These are phyloP conservation scores for Hippophae tibetana DNA, from an alignment of 306 rosid genomes.

Conservation along the genomic window DNA sequence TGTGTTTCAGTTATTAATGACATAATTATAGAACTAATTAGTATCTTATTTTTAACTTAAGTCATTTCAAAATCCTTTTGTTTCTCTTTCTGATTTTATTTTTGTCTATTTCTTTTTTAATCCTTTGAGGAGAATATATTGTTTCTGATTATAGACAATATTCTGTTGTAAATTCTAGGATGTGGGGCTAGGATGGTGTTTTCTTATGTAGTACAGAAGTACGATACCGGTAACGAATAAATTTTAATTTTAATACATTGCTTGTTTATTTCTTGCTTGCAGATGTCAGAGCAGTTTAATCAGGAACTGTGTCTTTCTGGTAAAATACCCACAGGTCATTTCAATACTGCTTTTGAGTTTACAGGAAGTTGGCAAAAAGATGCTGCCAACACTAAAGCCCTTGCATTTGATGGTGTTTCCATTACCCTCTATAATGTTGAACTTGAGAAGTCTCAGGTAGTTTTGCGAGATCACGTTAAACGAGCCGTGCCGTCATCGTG, in stretches of 20 bases:
- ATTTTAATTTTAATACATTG: background rate
- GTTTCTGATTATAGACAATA: too few species aligned
- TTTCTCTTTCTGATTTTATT: too few species aligned
- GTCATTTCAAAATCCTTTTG: too few species aligned
- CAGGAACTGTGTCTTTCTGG: conserved; percentile 70
- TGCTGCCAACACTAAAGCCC: conserved; percentile 69
- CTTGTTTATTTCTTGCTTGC: conserved; percentile 1
- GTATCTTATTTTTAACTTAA: too few species aligned
- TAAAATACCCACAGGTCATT: conserved; percentile 76
- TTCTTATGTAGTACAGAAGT: too few species aligned
- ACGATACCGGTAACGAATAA: too few species aligned
- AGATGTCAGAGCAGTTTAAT: conserved; percentile 91
- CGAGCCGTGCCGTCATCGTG: conserved; percentile 74
- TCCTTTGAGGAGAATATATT: too few species aligned
- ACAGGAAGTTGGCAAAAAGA: conserved; percentile 73
- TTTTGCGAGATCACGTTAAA: conserved; percentile 53
- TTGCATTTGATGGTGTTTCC: conserved; percentile 68
- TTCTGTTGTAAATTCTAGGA: too few species aligned
- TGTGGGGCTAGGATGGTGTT: too few species aligned
- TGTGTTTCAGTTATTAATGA: too few species aligned
- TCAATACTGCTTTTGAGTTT: conserved; percentile 68
- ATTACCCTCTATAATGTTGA: conserved; percentile 61
- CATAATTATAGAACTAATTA: too few species aligned
- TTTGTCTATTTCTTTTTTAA: too few species aligned
- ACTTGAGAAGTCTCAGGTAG: conserved; percentile 53